Evolutionary conservation across 169 alveolate species (phyloP).

Genomic region (Cryptosporidium sp.): DNA sequence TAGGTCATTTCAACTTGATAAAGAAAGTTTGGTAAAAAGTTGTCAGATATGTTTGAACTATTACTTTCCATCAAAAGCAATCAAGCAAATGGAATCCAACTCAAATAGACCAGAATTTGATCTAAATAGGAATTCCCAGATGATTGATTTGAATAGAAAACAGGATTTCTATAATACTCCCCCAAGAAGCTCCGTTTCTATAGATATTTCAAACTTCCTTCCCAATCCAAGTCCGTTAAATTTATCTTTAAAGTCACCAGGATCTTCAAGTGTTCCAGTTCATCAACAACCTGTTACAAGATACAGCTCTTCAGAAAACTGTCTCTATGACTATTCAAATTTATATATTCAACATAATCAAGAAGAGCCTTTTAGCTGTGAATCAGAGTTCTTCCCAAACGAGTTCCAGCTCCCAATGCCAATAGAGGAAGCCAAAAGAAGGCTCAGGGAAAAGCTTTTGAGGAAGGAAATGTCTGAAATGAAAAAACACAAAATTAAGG

Average conservation of each 20-base stretch:
- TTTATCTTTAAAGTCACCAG: slow-evolving; percentile 1
- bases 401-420: slow-evolving; percentile 46
- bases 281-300: slow-evolving; percentile 23
- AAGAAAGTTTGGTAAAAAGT: slow-evolving; percentile 27
- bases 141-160: neutral
- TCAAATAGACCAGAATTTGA: neutral
- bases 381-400: slow-evolving; percentile 62
- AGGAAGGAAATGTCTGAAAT: slow-evolving; percentile 10
- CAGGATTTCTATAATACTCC: slow-evolving; percentile 1
- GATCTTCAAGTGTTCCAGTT: neutral
- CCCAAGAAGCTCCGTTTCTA: slow-evolving; percentile 9
- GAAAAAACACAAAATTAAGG: neutral
- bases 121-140: neutral
- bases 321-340: slow-evolving; percentile 12
- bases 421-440: slow-evolving; percentile 61
- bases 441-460: slow-evolving; percentile 33
- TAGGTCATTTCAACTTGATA: slow-evolving; percentile 1
- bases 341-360: neutral
- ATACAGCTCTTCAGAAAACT: slow-evolving; percentile 17
- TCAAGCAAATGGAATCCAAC: slow-evolving; percentile 9
- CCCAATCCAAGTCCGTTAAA: slow-evolving; percentile 73
- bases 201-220: neutral
- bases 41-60: slow-evolving; percentile 68
- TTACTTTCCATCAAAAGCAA: slow-evolving; percentile 65
- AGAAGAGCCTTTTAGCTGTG: neutral